Evolutionary conservation across 441 rosid genomes (phyloP).

Genomic region (Croton laevigatus): DNA sequence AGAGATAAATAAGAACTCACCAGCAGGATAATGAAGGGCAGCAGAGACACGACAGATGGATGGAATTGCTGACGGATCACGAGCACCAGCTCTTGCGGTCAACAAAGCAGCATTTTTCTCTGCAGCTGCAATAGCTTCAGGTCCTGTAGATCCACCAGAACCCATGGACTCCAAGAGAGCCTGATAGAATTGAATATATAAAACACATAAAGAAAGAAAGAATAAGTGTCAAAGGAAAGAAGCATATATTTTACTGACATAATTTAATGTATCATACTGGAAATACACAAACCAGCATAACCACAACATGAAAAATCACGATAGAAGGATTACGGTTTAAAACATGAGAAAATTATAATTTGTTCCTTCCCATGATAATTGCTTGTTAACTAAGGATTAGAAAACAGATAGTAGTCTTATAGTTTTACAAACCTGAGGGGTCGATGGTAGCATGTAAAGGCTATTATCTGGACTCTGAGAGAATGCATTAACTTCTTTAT

Average conservation of each 20-base stretch:
- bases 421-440: conserved; percentile 73
- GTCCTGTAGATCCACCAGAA: conserved; percentile 84
- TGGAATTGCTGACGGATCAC: conserved; percentile 99
- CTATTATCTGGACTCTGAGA: conserved; percentile 82
- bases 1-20: conserved; percentile 40
- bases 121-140: conserved; percentile 83
- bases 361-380: not conserved
- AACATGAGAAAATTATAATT: not conserved
- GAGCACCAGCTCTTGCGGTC: conserved; percentile 98
- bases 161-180: conserved; percentile 92
- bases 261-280: conserved; percentile 9
- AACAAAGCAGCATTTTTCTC: conserved; percentile 91
- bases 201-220: not conserved
- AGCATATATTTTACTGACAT: not conserved
- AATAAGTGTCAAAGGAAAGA: conserved; percentile 9
- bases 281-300: conserved; percentile 6
- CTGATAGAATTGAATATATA: conserved; percentile 35
- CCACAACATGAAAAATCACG: not conserved
- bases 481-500: conserved; percentile 82
- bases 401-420: not conserved
- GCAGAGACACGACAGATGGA: conserved; percentile 96
- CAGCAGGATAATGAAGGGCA: conserved; percentile 94
- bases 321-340: not conserved
- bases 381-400: conserved; percentile 14
- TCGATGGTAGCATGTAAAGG: conserved; percentile 91